phyloP scores from a whole-genome alignment of 2,329 filamentous ascomycete species.

The Colletotrichum abscissum region DNA sequence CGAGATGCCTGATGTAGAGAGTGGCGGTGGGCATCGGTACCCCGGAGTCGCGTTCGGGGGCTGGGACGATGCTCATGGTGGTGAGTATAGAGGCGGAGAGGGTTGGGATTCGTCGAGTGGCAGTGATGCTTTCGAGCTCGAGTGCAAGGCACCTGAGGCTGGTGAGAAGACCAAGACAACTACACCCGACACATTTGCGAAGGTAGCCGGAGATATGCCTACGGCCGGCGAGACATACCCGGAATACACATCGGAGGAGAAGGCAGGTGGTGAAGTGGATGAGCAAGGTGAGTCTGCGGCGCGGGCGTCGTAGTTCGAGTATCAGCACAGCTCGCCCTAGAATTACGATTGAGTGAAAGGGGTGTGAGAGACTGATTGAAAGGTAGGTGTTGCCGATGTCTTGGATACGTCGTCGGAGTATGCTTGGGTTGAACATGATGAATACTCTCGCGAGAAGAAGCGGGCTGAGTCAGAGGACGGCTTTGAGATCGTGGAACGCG shows the following conservation, averaged over 20 bases:
- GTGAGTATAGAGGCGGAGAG: not conserved
- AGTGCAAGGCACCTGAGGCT: not conserved
- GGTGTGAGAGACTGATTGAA: not conserved
- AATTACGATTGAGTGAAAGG: not conserved
- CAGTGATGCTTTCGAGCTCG: not conserved
- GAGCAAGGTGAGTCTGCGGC: slow-evolving; percentile 5
- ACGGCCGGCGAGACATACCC: not conserved
- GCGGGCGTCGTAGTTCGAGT: not conserved
- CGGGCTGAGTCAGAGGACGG: not conserved
- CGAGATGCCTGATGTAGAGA: not conserved
- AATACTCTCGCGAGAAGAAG: not conserved
- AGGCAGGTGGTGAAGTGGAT: not conserved
- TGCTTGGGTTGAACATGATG: not conserved
- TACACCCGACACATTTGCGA: not conserved
- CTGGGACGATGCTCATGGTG: not conserved
- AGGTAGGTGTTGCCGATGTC: not conserved
- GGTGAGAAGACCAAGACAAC: not conserved
- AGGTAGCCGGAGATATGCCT: not conserved
- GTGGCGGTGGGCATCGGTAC: not conserved
- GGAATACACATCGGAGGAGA: not conserved
- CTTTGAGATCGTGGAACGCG: not conserved
- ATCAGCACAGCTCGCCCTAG: not conserved
- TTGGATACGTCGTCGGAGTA: not conserved
- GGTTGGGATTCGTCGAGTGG: not conserved
- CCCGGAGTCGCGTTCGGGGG: not conserved